Base-by-base conservation (phyloP, 768 basidiomycete genomes). In the Guyanaporus albipodus region DNA sequence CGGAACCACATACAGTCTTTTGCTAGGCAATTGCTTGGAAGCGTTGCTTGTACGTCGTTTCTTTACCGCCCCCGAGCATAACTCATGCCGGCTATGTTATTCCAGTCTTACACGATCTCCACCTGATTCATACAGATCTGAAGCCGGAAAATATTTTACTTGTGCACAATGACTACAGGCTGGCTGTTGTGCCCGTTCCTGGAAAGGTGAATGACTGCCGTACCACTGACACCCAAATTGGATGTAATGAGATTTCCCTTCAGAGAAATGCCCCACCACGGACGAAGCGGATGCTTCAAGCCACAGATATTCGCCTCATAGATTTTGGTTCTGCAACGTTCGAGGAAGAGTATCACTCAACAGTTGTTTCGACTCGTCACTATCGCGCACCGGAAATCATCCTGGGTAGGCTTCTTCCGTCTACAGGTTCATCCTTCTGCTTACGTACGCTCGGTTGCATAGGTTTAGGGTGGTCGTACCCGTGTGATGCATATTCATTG, bases 311-410 rank as follows among this genome's bases (percentile, higher is more conserved):
- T 53, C 89, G 87, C 32, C 75, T 99, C 34, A 99, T 98, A 64
- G 96, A 99, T 68, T 99, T 99, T 67, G 96, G 96, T 45, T 95
- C 91, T 32, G 96, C 96, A 2, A 99, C 96, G 2, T 98, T 98
- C 58, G 90, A 97, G 61, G 81, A 89, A 59, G 96, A 99, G 67
- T 98, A 98, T 66, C 96, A 99, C 66, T 97, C 95, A 1, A 91
- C 89, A 2, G 96, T 99, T 21, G 96, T 99, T 43, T 95, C 88
- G 28, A 99, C 96, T 11, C 83, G 96, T 44, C 96, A 99, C 70
- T 99, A 99, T 61, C 88, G 96, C 50, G 96, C 96, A 10, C 96
- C 96, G 4, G 96, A 99, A 73, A 98, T 99, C 66, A 99, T 99
- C 51, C 78, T 98, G 43, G 92, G 95, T 95, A 52, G 52, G 81